Evolutionary conservation across 371 early-diverging fungal species (phyloP), one percentile per base, ranked within the genome.

Genomic region (Actinomortierella wolfii): DNA sequence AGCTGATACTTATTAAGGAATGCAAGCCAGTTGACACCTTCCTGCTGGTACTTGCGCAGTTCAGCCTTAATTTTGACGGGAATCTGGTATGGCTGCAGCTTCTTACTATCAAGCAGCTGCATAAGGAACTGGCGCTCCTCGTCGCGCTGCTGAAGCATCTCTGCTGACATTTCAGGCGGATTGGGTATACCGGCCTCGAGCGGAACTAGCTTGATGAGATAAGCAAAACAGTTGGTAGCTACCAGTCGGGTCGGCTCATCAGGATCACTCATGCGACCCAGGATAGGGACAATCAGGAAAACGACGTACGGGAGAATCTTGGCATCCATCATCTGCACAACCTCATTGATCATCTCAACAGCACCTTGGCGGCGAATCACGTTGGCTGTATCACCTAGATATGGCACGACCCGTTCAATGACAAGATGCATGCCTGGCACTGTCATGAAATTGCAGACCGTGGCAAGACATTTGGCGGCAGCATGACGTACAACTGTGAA

Each of bases 11-110:
- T 89, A 77, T 94, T 94, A 57, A 99, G 83, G 78, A 98, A 99
- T n/a, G 94, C 94, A 56, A 99, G 79, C 99, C 99, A 99, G 79
- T 92, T 96, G 45, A 99, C 92, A 59, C 98, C 99, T 61, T 97
- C 98, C 76, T 95, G 94, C 76, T 99, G 98, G 78, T 99, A 99
- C 74, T 86, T 85, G 56, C 98, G 83, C 69, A 98, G 79, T 56
- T 94, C 93, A 0, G 97, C 99, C 42, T 93, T 92, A 79, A 99
- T 92, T 34, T 83, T 86, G 51, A 94, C 89, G 0, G 97, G 97
- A n/a, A 98, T 87, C 26, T 80, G 75, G 76, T 89, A 96, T 26
- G 86, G 84, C 59, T 95, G 95, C 4, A 96, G 84, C 57, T 94
- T 91, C 28, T 88, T 87, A 55, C 89, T 87, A 60, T 97, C 97